Percentiles rank a stretch among this genome's conserved stretches.
Conservation (phyloP, 257 asterid genomes). For the Fraxinus excelsior region DNA sequence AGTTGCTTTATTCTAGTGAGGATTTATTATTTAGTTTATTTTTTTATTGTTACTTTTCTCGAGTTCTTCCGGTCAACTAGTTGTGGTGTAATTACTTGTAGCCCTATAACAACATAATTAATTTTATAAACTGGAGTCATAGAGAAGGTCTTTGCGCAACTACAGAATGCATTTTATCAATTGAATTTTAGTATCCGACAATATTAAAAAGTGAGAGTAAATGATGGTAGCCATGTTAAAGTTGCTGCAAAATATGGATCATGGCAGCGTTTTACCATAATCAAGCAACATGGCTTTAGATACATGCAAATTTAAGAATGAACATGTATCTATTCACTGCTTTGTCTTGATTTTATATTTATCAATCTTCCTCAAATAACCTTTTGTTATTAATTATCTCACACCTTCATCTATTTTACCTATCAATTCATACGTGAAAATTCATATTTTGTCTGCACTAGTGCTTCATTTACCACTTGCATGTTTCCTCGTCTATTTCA, state of each 20-base stretch:
- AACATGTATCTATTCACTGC: too few species aligned
- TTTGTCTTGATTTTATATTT: too few species aligned
- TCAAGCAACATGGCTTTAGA: too few species aligned
- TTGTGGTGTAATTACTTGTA: neutral
- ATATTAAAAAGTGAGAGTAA: neutral
- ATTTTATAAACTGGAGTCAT: neutral
- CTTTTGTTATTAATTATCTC: too few species aligned
- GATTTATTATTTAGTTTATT: too few species aligned
- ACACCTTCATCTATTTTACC: too few species aligned
- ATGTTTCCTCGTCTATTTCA: neutral
- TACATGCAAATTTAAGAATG: too few species aligned
- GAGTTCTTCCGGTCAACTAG: neutral
- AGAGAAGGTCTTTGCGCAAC: neutral
- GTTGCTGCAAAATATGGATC: neutral
- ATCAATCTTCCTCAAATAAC: too few species aligned
- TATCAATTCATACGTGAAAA: too few species aligned
- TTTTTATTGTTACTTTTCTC: too few species aligned
- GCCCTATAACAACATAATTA: too few species aligned
- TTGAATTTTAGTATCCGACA: neutral
- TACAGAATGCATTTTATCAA: neutral
- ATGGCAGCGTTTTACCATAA: neutral
- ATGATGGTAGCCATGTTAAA: neutral
- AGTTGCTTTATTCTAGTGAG: neutral
- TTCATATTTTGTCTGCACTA: too few species aligned
- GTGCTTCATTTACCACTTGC: neutral